Base-by-base conservation (phyloP, 192 early-diverging fungal genomes). In the Coemansia umbellata region DNA sequence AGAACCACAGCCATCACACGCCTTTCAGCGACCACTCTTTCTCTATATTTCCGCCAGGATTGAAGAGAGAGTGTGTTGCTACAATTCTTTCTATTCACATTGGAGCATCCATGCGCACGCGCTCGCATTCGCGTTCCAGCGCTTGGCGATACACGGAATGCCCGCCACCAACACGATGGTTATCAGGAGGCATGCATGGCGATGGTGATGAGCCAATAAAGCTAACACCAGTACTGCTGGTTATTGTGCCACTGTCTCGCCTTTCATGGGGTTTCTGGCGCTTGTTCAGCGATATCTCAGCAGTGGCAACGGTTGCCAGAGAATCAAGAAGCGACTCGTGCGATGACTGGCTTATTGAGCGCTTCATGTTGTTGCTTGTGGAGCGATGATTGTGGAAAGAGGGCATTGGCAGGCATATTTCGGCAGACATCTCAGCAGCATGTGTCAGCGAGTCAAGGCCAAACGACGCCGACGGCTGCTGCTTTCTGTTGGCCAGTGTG, bases 61-160 rank as follows among this genome's bases (percentile, higher is more conserved):
- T n/a, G n/a, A n/a, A n/a, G n/a, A n/a, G n/a, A n/a, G n/a, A n/a
- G n/a, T n/a, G n/a, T n/a, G n/a, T n/a, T n/a, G n/a, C n/a, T n/a
- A n/a, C n/a, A n/a, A n/a, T n/a, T n/a, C n/a, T n/a, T n/a, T 22
- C 13, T 11, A 42, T 18, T 42, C 40, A 13, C 40, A 42, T 23
- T 18, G 40, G 21, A 15, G 37, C 22, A n/a, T 42, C 42, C 13
- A 55, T 58, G 14, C 47, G 50, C 62, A 79, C 50, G 9, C 70
- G 56, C 59, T 78, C 66, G 50, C 63, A 66, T 32, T 79, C 77
- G 31, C 51, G 58, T 49, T 60, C 50, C 45, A 79, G 53, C 14
- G 63, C 65, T 45, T 66, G 57, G 40, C 66, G 77, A 43, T 74
- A 65, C 0, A 26, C 62, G 8, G 47, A 36, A 22, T 52, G 58